Evolutionary conservation across 495 filamentous ascomycete genomes (phyloP), one percentile per base, ranked within the genome.

Genomic region (Chaetomidium leptoderma): DNA sequence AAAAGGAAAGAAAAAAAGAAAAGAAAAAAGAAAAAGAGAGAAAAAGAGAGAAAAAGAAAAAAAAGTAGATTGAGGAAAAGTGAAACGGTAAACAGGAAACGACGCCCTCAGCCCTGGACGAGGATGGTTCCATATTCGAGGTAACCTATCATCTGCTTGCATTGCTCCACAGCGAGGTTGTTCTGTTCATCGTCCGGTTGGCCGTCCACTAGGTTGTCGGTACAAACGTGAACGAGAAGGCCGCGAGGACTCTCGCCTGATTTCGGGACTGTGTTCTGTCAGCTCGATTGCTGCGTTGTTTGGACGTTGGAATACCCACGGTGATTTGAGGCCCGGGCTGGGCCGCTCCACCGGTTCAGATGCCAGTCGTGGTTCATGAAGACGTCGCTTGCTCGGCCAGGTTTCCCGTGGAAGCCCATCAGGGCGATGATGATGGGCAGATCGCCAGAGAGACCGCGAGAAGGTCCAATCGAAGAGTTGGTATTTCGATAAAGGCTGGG

Each of bases 341-440:
- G 37, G 0, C 59, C 63, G 5, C 3, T 5, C 70, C 70, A 72
- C 16, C 19, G 13, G 0, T 47, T 30, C 7, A 29, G 5, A 2
- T 53, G 40, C 70, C 70, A 70, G 8, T 10, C 35, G 16, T 26
- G 45, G 3, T 16, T n/a, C 8, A 14, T n/a, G 43, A 72, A 72
- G 2, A 69, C 62, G 0, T 58, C 23, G 16, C 45, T 63, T 7
- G 61, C 61, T 2, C 40, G 6, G 14, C 54, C 55, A 0, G n/a
- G 42, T 2, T 36, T 14, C 5, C 50, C 24, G 23, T 68, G 61
- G 17, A 75, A 65, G 0, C 64, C 65, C 69, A 69, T 72, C 47
- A 68, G 40, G 29, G 61, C 66, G 13, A 72, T 30, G 29, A 74
- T 50, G 14, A 67, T 63, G 10, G 62, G 46, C 29, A 74, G 37